Base-by-base conservation (phyloP, 1,139 yeast species). In the Zygotorulaspora mrakii region DNA sequence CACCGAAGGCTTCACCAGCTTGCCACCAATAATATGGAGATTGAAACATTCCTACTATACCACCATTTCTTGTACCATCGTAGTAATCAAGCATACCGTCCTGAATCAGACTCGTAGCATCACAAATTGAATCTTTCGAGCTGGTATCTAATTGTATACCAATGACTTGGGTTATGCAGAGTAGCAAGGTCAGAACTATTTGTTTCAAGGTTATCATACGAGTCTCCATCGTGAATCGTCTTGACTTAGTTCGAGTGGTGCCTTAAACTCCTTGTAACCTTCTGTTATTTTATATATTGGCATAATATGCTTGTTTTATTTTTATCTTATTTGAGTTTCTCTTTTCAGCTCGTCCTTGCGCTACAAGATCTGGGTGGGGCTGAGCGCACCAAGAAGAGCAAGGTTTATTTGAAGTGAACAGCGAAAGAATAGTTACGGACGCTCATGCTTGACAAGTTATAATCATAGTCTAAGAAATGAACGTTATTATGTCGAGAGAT, bases 11-110 rank as follows among this genome's bases (percentile, higher is more conserved):
- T 61, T 76, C 80, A 27, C 84, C 84, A 8, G 83, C 81, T 53
- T 77, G 74, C 85, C 85, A 79, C 85, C 85, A 79, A 64, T 77
- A 79, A 63, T 79, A 77, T 1, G 83, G 84, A 7, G 69, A 45
- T 5, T 68, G 61, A 48, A 79, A 76, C 76, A 74, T 71, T 4
- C 85, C 85, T 2, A 76, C 73, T 5, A 74, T 66, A 33, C 83
- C 83, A 32, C 83, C 84, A 39, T 66, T 61, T 28, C 61, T 54
- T 9, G 54, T 50, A 21, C 83, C 84, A 44, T 66, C 71, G 53
- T 78, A 78, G 57, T 79, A 79, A 58, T 79, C 78, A 62, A 77
- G 57, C 50, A 74, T 68, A 52, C 85, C 85, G 4, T 64, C 58
- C 6, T 66, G 70, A 2, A 77, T 64, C 5, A 56, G 41, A 4